Base-by-base conservation (phyloP, 1,139 yeast species). In the Meyerozyma guilliermondii region DNA sequence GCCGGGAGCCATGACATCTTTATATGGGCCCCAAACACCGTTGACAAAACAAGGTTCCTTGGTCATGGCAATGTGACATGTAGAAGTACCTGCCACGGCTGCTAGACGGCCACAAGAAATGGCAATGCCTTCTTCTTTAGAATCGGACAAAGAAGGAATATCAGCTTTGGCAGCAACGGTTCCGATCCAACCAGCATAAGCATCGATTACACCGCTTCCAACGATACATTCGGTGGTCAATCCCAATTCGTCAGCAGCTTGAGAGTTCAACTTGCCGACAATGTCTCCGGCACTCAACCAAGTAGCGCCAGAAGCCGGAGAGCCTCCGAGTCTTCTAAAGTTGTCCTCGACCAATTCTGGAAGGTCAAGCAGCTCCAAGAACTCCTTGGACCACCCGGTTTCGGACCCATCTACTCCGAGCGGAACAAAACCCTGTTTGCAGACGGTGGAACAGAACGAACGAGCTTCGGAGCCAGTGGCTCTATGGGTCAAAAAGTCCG, bases 11-110 rank as follows among this genome's bases (percentile, higher is more conserved):
- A 92, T 75, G 9, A 87, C 96, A 61, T 91, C 96, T 55, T 89
- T 78, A 66, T 92, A 92, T 3, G 98, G 98, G 17, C 98, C 98
- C 98, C 98, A 92, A 28, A 92, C 97, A 45, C 98, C 98, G 40
- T 88, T 81, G 11, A 92, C 98, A 61, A 92, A 91, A 40, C 88
- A 80, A 0, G 96, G 87, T 27, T 87, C 84, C 49, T 80, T 76
- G 29, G 96, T 85, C 77, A 91, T 76, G 46, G 89, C 91, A 54
- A 92, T 80, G 63, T 92, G 98, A 62, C 98, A 92, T 2, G 98
- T 92, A 1, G 97, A 89, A 5, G 98, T 92, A 47, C 98, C 98
- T 0, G 98, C 98, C 23, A 92, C 97, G 1, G 97, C 96, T 13
- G 98, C 98, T 53, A 92, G 71, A 55, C 98, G 78, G 48, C 95